Evolutionary conservation across 2,329 filamentous ascomycete genomes (phyloP).

Genomic region (Colletotrichum musae): DNA sequence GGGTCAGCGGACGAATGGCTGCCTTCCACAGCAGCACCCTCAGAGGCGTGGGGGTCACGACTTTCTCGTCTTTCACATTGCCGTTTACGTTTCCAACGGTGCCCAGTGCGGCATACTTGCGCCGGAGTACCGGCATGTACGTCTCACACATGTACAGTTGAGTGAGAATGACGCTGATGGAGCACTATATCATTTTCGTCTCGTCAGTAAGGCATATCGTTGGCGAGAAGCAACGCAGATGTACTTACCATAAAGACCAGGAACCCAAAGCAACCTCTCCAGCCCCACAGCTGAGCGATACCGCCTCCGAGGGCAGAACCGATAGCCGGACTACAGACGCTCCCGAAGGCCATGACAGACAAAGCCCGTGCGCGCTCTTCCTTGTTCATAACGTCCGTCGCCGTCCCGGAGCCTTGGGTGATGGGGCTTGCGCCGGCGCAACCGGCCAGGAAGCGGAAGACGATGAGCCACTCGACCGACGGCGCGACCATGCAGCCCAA

Average conservation of each 20-base stretch:
- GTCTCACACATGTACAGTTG: conserved; percentile 31
- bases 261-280: conserved; percentile 27
- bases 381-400: conserved; percentile 25
- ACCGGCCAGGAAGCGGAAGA: conserved; percentile 29
- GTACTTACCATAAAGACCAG: conserved; percentile 23
- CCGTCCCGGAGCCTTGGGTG: conserved; percentile 24
- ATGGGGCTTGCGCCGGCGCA: conserved; percentile 30
- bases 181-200: conserved; percentile 16
- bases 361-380: conserved; percentile 20
- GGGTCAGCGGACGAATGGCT: conserved; percentile 6
- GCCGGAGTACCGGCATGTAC: conserved; percentile 18
- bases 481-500: conserved; percentile 26
- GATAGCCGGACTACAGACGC: conserved; percentile 28
- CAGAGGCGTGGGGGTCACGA: not conserved
- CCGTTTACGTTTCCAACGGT: not conserved
- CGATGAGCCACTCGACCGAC: conserved; percentile 22
- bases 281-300: conserved; percentile 22
- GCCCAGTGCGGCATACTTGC: conserved; percentile 6
- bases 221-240: not conserved
- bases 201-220: conserved; percentile 5
- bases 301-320: conserved; percentile 20
- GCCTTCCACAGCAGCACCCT: conserved; percentile 19
- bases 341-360: conserved; percentile 28
- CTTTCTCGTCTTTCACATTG: conserved; percentile 2
- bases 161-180: conserved; percentile 19